phyloP scores from a whole-genome alignment of 192 early-diverging fungal genomes.

The Mortierella alpina region DNA sequence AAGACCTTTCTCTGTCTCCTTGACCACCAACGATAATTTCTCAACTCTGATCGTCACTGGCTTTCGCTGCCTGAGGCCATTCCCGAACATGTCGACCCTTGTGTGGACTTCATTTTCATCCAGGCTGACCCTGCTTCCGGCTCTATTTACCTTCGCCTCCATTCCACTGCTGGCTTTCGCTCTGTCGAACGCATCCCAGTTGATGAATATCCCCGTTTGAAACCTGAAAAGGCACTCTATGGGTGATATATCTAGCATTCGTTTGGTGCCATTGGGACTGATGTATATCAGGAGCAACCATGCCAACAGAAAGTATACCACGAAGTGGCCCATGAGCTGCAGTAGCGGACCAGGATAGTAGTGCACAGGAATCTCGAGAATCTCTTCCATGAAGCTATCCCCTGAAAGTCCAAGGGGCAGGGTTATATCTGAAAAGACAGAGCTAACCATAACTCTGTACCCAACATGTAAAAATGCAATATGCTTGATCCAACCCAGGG shows the following conservation, averaged over 20 bases:
- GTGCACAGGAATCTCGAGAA: neutral
- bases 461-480: too few relatives aligned
- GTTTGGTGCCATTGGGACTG: too few relatives aligned
- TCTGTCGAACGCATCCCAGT: too few relatives aligned
- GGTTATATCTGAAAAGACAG: too few relatives aligned
- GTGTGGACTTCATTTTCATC: neutral
- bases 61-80: neutral
- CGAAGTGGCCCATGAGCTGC: neutral
- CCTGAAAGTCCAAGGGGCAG: too few relatives aligned
- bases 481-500: too few relatives aligned
- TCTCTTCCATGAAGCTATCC: neutral
- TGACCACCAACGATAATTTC: neutral
- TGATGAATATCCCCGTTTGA: too few relatives aligned
- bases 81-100: neutral
- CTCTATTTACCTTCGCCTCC: too few relatives aligned
- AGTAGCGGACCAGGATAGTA: neutral
- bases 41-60: slow-evolving; percentile 6
- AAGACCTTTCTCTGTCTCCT: neutral
- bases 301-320: neutral
- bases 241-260: too few relatives aligned
- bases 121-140: neutral
- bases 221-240: too few relatives aligned
- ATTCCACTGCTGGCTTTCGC: too few relatives aligned
- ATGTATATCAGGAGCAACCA: neutral
- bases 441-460: too few relatives aligned